Conservation (phyloP, 1,139 yeast genomes). For the Yamadazyma membranifaciens region DNA sequence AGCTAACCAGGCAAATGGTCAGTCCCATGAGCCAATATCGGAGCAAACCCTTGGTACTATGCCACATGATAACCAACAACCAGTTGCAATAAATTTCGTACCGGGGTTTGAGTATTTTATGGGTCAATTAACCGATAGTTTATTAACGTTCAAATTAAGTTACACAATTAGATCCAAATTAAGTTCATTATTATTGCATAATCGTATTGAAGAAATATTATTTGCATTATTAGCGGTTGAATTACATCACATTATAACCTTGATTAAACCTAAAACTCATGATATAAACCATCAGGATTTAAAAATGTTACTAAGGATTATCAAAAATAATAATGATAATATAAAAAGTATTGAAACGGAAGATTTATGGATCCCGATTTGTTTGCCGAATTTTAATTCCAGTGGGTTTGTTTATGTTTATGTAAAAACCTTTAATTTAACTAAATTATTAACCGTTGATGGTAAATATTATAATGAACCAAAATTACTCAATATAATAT, state of each 20-base stretch:
- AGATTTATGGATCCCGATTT: constrained; percentile 91
- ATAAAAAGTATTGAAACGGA: constrained; percentile 31
- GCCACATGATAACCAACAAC: too few relatives aligned
- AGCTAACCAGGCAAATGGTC: not conserved
- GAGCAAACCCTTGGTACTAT: not conserved
- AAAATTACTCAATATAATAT: constrained; percentile 54
- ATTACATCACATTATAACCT: constrained; percentile 26
- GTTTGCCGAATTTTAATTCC: constrained; percentile 86
- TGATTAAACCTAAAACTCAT: constrained; percentile 37
- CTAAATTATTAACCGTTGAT: constrained; percentile 16
- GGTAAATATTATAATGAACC: constrained; percentile 14
- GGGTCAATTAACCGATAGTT: constrained; percentile 27
- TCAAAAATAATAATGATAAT: constrained; percentile 20
- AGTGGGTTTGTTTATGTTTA: constrained; percentile 85
- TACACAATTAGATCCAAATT: constrained; percentile 34
- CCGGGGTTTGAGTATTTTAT: constrained; percentile 27
- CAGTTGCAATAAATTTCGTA: not conserved
- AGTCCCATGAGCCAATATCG: not conserved
- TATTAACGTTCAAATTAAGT: constrained; percentile 32
- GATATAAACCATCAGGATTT: constrained; percentile 31
- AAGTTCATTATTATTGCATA: constrained; percentile 21
- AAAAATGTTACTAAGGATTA: constrained; percentile 27
- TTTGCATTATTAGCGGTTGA: constrained; percentile 26
- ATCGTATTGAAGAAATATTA: constrained; percentile 25
- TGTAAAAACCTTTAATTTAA: constrained; percentile 55